Percentiles rank a stretch among this genome's conserved stretches.
These are phyloP conservation scores for Penicillium sp. DNA, from an alignment of 2,329 filamentous ascomycete species.

Conservation along the genomic window DNA sequence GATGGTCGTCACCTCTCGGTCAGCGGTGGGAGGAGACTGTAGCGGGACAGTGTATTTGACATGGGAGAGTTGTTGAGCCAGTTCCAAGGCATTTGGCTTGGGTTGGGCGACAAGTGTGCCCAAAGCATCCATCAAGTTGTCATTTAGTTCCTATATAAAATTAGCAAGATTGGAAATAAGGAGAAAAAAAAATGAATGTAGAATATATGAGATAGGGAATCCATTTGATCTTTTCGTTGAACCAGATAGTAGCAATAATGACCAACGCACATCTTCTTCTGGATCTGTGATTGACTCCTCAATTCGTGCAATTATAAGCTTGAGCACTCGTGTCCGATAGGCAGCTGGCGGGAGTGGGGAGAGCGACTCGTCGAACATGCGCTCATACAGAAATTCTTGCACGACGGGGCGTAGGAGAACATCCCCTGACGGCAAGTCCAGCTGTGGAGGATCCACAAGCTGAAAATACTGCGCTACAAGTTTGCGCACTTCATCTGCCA, in stretches of 20 bases:
- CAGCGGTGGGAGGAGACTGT: neutral
- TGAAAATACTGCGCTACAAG: constrained; percentile 75
- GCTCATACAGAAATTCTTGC: constrained; percentile 67
- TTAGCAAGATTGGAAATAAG: neutral
- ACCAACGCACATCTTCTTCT: constrained; percentile 74
- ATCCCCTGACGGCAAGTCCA: constrained; percentile 64
- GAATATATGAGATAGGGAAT: neutral
- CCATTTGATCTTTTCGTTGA: neutral
- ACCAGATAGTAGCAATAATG: neutral
- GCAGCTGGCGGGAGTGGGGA: constrained; percentile 63
- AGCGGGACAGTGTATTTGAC: constrained; percentile 66
- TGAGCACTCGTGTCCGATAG: constrained; percentile 73
- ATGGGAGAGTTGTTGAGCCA: constrained; percentile 70
- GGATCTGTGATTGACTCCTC: constrained; percentile 77
- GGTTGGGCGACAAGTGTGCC: constrained; percentile 65
- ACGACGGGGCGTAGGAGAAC: constrained; percentile 61
- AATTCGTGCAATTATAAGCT: constrained; percentile 68
- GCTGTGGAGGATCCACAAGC: constrained; percentile 60
- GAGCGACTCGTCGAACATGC: constrained; percentile 64
- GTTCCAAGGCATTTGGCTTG: constrained; percentile 63
- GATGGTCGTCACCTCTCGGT: constrained; percentile 44
- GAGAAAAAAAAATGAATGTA: neutral
- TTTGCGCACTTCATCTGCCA: constrained; percentile 35
- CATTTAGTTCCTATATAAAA: constrained; percentile 71
- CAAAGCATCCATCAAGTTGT: constrained; percentile 72